phyloP scores from a whole-genome alignment of 2,329 filamentous ascomycete genomes.

The Sporothrix sp. region DNA sequence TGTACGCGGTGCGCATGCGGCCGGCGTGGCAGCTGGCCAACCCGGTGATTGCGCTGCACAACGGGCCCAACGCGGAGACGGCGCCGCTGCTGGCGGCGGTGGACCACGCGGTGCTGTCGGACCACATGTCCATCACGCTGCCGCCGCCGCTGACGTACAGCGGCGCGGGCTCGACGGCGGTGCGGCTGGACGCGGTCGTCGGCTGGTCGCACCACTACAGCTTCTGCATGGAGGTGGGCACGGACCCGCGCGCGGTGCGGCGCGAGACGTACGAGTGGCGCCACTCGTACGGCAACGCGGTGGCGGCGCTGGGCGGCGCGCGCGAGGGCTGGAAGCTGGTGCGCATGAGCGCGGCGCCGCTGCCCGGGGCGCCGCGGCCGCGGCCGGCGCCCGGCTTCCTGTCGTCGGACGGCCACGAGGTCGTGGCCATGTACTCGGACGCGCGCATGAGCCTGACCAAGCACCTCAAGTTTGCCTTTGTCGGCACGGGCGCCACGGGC shows the following conservation, averaged over 20 bases:
- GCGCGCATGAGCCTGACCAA: slow-evolving; percentile 26
- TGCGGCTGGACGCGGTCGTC: slow-evolving; percentile 7
- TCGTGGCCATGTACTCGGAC: slow-evolving; percentile 34
- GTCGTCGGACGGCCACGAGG: slow-evolving; percentile 30
- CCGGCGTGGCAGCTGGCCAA: slow-evolving; percentile 19
- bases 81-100: slow-evolving; percentile 24
- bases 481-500: slow-evolving; percentile 30
- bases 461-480: slow-evolving; percentile 30
- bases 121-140: slow-evolving; percentile 22
- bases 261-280: slow-evolving; percentile 36
- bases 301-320: slow-evolving; percentile 25
- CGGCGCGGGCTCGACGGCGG: slow-evolving; percentile 14
- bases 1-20: slow-evolving; percentile 26
- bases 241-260: slow-evolving; percentile 10
- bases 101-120: slow-evolving; percentile 14
- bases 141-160: slow-evolving; percentile 21
- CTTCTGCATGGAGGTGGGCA: slow-evolving; percentile 29
- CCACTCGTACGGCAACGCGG: slow-evolving; percentile 26
- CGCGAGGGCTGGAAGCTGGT: slow-evolving; percentile 34
- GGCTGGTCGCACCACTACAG: slow-evolving; percentile 20
- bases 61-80: slow-evolving; percentile 22
- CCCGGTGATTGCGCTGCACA: slow-evolving; percentile 27
- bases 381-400: slow-evolving; percentile 16
- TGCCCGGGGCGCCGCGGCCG: slow-evolving; percentile 11
- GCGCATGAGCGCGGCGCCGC: slow-evolving; percentile 21